Evolutionary conservation across 176 grass and related monocot genomes (phyloP).

Genomic region (Aechmea fasciata): DNA sequence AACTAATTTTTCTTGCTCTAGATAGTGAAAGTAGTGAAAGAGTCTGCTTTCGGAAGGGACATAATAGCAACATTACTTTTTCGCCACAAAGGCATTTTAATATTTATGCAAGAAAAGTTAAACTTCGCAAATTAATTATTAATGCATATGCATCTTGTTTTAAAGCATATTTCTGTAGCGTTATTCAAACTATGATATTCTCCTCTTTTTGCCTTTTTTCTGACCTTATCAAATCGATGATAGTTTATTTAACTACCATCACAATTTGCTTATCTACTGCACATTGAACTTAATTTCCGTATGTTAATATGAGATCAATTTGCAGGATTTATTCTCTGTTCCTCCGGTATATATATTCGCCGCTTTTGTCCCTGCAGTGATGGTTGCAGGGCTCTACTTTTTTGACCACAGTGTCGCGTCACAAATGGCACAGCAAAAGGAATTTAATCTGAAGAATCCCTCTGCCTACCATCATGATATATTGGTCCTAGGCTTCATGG

Average conservation of each 20-base stretch:
- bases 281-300: neutral
- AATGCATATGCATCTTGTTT: no score
- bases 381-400: conserved; percentile 95
- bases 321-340: conserved; percentile 78
- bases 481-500: conserved; percentile 81
- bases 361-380: conserved; percentile 74
- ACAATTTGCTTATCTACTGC: neutral
- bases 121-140: no score
- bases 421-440: conserved; percentile 87
- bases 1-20: no score
- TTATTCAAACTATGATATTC: no score
- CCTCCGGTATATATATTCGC: conserved; percentile 75
- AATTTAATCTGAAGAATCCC: conserved; percentile 93
- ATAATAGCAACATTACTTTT: no score
- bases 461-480: conserved; percentile 95
- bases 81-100: no score
- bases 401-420: conserved; percentile 96
- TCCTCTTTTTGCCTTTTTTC: no score
- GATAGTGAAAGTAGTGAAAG: no score
- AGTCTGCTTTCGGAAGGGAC: no score
- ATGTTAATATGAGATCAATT: neutral
- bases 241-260: neutral
- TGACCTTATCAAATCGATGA: no score
- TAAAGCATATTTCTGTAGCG: no score
- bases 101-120: no score